Conservation (phyloP, 352 stramenopile genomes). For the Globisporangium perplexum region DNA sequence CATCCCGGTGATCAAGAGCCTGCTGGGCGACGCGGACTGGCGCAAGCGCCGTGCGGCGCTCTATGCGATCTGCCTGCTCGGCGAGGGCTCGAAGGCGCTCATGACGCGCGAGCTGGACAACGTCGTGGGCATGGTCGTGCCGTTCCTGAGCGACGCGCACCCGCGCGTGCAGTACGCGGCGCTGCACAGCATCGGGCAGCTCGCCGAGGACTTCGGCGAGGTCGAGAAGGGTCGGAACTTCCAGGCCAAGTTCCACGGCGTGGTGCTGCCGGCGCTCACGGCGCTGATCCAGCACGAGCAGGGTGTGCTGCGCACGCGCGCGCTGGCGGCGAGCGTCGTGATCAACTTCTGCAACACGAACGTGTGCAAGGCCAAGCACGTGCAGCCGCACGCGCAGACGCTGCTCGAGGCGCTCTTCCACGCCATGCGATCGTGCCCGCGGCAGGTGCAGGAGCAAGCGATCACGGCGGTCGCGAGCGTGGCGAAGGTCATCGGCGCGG, state of each 20-base stretch:
- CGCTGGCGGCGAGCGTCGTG: slow-evolving; percentile 68
- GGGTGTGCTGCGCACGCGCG: slow-evolving; percentile 63
- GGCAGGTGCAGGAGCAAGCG: slow-evolving; percentile 83
- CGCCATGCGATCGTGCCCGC: slow-evolving; percentile 62
- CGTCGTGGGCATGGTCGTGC: slow-evolving; percentile 60
- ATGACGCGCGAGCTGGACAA: slow-evolving; percentile 81
- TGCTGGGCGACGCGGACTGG: slow-evolving; percentile 57
- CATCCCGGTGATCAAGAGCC: slow-evolving; percentile 68
- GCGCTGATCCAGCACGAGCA: slow-evolving; percentile 58
- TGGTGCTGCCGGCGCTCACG: slow-evolving; percentile 63
- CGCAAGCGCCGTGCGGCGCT: slow-evolving; percentile 73
- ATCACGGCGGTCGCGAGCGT: slow-evolving; percentile 84
- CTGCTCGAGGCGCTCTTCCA: slow-evolving; percentile 81
- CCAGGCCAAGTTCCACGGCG: slow-evolving; percentile 68
- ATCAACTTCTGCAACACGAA: slow-evolving; percentile 87
- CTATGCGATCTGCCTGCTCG: slow-evolving; percentile 72
- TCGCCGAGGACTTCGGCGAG: slow-evolving; percentile 79
- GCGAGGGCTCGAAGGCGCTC: slow-evolving; percentile 69
- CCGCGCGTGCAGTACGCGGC: slow-evolving; percentile 78
- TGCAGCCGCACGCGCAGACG: slow-evolving; percentile 53
- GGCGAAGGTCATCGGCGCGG: slow-evolving; percentile 74
- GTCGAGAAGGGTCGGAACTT: slow-evolving; percentile 88
- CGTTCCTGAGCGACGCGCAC: slow-evolving; percentile 65
- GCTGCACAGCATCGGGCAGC: slow-evolving; percentile 78
- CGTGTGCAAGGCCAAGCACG: slow-evolving; percentile 77